Evolutionary conservation across 2,329 filamentous ascomycete species (phyloP).

Genomic region (Aspergillaceae sp.): DNA sequence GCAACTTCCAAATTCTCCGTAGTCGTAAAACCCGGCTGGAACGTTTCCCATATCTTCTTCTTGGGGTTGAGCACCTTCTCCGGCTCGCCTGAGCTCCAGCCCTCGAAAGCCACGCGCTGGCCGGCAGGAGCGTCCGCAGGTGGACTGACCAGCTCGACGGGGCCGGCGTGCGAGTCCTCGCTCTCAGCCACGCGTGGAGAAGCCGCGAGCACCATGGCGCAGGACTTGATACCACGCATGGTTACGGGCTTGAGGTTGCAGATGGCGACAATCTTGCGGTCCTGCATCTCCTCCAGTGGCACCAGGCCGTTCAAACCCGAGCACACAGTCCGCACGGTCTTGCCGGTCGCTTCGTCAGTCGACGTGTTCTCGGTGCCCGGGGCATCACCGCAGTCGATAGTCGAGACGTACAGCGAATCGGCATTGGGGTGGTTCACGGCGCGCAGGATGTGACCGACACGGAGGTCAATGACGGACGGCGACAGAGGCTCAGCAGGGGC

Average conservation of each 20-base stretch:
- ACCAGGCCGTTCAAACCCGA: constrained; percentile 90
- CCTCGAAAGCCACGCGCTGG: constrained; percentile 85
- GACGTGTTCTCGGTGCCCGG: constrained; percentile 78
- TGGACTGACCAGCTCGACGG: constrained; percentile 84
- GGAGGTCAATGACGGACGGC: constrained; percentile 81
- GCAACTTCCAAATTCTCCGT: constrained; percentile 71
- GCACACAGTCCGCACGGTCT: constrained; percentile 89
- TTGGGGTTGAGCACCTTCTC: constrained; percentile 94
- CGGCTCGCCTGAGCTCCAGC: constrained; percentile 76
- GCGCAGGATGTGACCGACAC: constrained; percentile 95
- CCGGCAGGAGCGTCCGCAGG: constrained; percentile 72
- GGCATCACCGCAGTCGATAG: constrained; percentile 86
- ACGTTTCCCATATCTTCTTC: constrained; percentile 98
- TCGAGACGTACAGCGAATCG: constrained; percentile 90
- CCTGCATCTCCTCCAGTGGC: constrained; percentile 92
- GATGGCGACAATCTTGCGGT: constrained; percentile 87
- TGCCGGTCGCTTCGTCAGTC: constrained; percentile 69
- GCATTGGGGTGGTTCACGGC: constrained; percentile 93
- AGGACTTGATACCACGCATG: constrained; percentile 81
- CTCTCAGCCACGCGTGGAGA: constrained; percentile 76
- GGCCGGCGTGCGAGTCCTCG: constrained; percentile 75
- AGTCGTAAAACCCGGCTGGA: constrained; percentile 93
- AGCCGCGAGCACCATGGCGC: constrained; percentile 89
- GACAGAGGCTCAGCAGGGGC: constrained; percentile 67
- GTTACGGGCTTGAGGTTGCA: constrained; percentile 99